Conservation (phyloP, 768 basidiomycete species). For the Xanthoconium purpureum region DNA sequence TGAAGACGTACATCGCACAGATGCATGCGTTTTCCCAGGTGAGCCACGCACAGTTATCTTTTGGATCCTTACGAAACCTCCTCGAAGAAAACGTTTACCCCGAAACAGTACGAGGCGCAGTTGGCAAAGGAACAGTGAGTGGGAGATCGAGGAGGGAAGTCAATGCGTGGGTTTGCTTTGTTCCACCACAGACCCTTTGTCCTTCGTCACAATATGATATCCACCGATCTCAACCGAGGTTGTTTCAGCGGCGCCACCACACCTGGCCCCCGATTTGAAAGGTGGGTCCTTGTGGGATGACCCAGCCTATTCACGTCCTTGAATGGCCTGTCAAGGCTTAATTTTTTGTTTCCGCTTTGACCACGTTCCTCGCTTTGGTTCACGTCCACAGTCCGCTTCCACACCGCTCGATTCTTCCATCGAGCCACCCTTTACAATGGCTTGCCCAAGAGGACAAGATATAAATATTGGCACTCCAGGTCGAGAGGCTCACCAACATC, state of each 20-base stretch:
- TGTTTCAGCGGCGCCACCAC: background rate
- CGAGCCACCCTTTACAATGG: conserved; percentile 1
- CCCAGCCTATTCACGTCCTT: background rate
- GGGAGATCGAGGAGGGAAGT: background rate
- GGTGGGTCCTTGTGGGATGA: background rate
- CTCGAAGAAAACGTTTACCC: conserved; percentile 71
- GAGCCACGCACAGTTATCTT: conserved; percentile 3
- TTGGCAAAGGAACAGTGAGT: conserved; percentile 33
- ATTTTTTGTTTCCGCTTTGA: conserved; percentile 10
- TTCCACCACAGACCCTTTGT: background rate
- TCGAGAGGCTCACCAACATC: background rate
- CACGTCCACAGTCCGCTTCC: background rate
- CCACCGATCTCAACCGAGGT: background rate
- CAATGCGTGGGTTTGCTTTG: background rate
- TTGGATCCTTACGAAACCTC: background rate
- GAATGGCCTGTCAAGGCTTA: background rate
- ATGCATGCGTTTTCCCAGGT: conserved; percentile 93
- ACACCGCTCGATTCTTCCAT: background rate
- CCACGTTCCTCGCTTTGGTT: background rate
- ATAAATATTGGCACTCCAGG: conserved; percentile 9
- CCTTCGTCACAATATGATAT: background rate
- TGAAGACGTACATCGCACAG: conserved; percentile 71
- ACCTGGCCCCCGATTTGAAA: background rate
- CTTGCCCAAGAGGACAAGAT: background rate
- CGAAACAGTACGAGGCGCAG: conserved; percentile 57